Evolutionary conservation across 805 yeast genomes (phyloP).

Genomic region (Spathaspora girioi): DNA sequence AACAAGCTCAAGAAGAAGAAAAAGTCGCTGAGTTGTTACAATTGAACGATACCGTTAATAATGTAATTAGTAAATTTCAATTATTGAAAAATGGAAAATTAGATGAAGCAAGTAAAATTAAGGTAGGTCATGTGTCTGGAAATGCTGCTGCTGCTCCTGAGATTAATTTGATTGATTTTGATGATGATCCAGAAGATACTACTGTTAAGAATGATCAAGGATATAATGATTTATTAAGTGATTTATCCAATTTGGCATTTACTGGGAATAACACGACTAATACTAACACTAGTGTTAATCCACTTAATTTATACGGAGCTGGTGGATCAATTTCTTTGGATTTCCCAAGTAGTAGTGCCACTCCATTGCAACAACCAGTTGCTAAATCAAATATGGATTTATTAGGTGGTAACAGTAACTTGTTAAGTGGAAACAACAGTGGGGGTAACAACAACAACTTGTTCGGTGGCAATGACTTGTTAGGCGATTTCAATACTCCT

Average conservation of each 20-base stretch:
- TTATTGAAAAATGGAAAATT: conserved; percentile 63
- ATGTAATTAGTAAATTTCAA: conserved; percentile 62
- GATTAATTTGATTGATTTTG: conserved; percentile 41
- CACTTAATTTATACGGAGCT: conserved; percentile 42
- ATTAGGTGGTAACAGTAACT: too few species aligned
- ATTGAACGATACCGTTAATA: conserved; percentile 73
- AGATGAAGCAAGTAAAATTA: conserved; percentile 49
- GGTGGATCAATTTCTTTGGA: conserved; percentile 51
- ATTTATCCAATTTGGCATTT: conserved; percentile 61
- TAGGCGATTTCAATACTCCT: conserved; percentile 38
- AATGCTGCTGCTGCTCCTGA: conserved; percentile 19
- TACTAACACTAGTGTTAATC: conserved; percentile 16
- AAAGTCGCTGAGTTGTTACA: conserved; percentile 62
- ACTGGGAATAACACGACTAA: conserved; percentile 29
- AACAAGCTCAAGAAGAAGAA: conserved; percentile 52
- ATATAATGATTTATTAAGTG: conserved; percentile 71
- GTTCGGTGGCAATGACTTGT: conserved; percentile 8
- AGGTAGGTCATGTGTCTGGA: conserved; percentile 23
- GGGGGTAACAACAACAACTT: too few species aligned
- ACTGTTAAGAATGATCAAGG: conserved; percentile 31
- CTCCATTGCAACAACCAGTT: conserved; percentile 9
- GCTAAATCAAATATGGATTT: conserved; percentile 3
- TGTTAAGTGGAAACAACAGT: too few species aligned
- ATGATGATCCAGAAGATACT: conserved; percentile 35
- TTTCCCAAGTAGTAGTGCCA: conserved; percentile 5